Conservation (phyloP, 495 filamentous ascomycete species). For the Tuber borchii region DNA sequence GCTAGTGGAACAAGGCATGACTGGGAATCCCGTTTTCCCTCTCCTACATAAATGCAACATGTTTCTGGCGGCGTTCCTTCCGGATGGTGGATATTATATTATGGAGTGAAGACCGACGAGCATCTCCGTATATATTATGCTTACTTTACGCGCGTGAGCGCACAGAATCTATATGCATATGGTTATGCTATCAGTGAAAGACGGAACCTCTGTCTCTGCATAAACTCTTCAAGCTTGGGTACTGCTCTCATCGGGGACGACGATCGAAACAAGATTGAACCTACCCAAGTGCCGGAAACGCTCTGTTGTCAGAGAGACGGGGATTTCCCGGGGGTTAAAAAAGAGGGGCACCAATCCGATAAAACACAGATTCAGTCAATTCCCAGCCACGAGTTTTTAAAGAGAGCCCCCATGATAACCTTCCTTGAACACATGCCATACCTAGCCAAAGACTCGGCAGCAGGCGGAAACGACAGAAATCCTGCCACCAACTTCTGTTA, state of each 20-base stretch:
- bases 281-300: background rate
- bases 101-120: background rate
- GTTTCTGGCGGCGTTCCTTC: background rate
- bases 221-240: background rate
- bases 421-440: background rate
- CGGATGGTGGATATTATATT: background rate
- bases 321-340: background rate
- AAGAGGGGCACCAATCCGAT: background rate
- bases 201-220: background rate
- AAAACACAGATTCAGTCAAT: background rate
- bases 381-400: background rate
- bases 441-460: background rate
- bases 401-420: background rate
- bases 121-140: background rate
- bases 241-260: background rate
- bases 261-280: background rate
- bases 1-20: background rate
- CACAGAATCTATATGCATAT: background rate
- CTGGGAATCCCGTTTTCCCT: background rate
- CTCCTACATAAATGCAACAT: background rate
- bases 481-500: background rate
- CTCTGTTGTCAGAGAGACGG: background rate
- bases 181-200: background rate
- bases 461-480: background rate
- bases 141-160: background rate